These are phyloP conservation scores for Paraphoma sp. DNA, from an alignment of 2,329 filamentous ascomycete genomes.

Conservation along the genomic window DNA sequence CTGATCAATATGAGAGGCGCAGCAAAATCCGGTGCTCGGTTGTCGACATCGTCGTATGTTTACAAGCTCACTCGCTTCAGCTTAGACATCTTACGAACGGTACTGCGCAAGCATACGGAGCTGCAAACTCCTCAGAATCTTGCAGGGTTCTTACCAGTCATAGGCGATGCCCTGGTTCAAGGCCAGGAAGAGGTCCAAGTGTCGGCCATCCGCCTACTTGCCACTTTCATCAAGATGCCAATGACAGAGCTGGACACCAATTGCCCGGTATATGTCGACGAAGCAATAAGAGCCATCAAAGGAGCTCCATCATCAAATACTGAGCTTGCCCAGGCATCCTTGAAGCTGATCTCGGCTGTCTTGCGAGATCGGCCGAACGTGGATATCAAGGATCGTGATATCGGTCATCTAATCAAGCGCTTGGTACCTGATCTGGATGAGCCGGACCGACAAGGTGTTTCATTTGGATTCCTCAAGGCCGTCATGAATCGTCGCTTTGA, in stretches of 20 bases:
- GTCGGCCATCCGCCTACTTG: slow-evolving; percentile 83
- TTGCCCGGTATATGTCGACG: slow-evolving; percentile 79
- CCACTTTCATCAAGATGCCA: slow-evolving; percentile 83
- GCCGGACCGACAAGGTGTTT: slow-evolving; percentile 88
- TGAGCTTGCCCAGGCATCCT: slow-evolving; percentile 83
- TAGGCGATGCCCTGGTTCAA: slow-evolving; percentile 84
- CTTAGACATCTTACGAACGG: slow-evolving; percentile 81
- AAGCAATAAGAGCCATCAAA: slow-evolving; percentile 83
- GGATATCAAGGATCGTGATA: slow-evolving; percentile 76
- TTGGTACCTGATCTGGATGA: slow-evolving; percentile 90
- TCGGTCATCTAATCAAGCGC: slow-evolving; percentile 82
- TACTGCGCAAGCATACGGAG: slow-evolving; percentile 84
- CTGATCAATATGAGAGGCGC: slow-evolving; percentile 78
- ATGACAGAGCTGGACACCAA: slow-evolving; percentile 73
- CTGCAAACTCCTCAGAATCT: slow-evolving; percentile 82
- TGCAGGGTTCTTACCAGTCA: slow-evolving; percentile 82
- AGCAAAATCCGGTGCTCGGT: slow-evolving; percentile 74
- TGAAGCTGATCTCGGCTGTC: slow-evolving; percentile 87
- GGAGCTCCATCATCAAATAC: slow-evolving; percentile 78
- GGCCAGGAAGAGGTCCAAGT: slow-evolving; percentile 93
- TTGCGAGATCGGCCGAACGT: slow-evolving; percentile 81
- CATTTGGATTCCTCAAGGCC: slow-evolving; percentile 91
- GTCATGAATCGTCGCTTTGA: slow-evolving; percentile 85
- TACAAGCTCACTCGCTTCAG: slow-evolving; percentile 90
- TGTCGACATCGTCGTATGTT: slow-evolving; percentile 76